Base-by-base conservation (phyloP, 2,329 filamentous ascomycete species). In the Aspergillus fischeri region DNA sequence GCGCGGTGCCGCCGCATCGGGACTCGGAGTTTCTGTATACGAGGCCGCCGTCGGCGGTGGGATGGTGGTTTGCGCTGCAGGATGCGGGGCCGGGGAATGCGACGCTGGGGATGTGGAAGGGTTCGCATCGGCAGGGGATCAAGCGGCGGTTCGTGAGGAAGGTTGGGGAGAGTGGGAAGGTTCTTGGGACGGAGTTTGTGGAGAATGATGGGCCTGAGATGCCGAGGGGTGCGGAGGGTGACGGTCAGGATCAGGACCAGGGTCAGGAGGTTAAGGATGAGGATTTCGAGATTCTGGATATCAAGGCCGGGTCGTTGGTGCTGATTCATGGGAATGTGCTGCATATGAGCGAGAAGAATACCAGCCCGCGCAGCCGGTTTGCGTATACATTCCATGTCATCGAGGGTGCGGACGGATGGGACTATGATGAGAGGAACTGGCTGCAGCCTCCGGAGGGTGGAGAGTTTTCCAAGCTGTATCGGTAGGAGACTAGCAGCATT, bases 361-460 rank as follows among this genome's bases (percentile, higher is more conserved):
- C 84, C 55, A 96, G 92, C 72, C 76, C 82, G 62, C 93, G 91
- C 80, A 92, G 92, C 24, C 82, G 93, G 63, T 95, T 94, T 71
- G 96, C 97, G 54, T 99, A 97, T 75, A 97, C 94, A 0, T 99
- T 97, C 73, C 94, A 99, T 78, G 85, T 96, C 57, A 97, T 97
- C 68, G 94, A 97, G 77, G 90, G 89, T 0, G 83, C 88, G 21
- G 79, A 86, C 47, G 79, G 74, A 11, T 77, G 74, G 73, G 65
- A 78, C 54, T 99, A 97, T 73, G 94, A 97, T 75, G 83, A 83
- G 75, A 82, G 82, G 75, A 99, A 99, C 75, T 97, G 94, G 94
- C 75, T 99, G 73, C 93, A 97, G 78, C 91, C 92, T 57, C 88
- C 91, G 0, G 78, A 81, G 44, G 83, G 83, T 55, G 92, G 91